phyloP scores from a whole-genome alignment of 495 filamentous ascomycete species.

The Podospora anserina region DNA sequence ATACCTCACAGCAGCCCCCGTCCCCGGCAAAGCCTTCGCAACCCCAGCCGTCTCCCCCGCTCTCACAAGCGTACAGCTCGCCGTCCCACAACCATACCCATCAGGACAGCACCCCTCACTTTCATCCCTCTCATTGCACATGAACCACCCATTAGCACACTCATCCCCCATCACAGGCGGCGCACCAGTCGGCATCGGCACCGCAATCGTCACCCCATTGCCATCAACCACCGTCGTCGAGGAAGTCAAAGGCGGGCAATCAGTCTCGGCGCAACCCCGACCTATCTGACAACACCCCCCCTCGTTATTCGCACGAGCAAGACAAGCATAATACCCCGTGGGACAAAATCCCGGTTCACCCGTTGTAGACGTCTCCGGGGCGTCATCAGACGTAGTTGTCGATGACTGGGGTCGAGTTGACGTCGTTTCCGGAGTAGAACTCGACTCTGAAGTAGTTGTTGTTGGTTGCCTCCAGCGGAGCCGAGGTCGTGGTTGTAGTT shows the following conservation, averaged over 20 bases:
- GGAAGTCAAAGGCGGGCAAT: conserved; percentile 50
- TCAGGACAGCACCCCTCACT: conserved; percentile 76
- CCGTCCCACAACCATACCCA: conserved; percentile 67
- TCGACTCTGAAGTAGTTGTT: conserved; percentile 12
- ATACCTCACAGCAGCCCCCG: background rate
- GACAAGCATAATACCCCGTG: conserved; percentile 56
- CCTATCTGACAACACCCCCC: conserved; percentile 71
- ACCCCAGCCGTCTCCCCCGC: conserved; percentile 51
- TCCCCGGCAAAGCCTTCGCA: conserved; percentile 54
- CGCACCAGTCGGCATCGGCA: conserved; percentile 46
- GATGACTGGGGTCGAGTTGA: conserved; percentile 42
- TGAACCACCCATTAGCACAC: conserved; percentile 77
- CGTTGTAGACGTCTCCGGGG: background rate
- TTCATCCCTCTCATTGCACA: conserved; percentile 51
- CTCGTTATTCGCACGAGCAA: conserved; percentile 38
- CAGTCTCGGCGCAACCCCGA: conserved; percentile 64
- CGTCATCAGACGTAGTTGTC: conserved; percentile 21
- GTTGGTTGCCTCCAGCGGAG: too few relatives aligned
- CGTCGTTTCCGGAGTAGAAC: conserved; percentile 36
- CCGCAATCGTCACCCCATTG: conserved; percentile 66
- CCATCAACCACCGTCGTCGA: conserved; percentile 58
- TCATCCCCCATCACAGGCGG: conserved; percentile 34
- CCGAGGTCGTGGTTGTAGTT: conserved; percentile 18
- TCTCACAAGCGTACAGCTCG: conserved; percentile 58
- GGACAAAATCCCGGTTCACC: conserved; percentile 45